Evolutionary conservation across 768 basidiomycete genomes (phyloP), one percentile per base, ranked within the genome.

Genomic region (Steccherinum ochraceum): DNA sequence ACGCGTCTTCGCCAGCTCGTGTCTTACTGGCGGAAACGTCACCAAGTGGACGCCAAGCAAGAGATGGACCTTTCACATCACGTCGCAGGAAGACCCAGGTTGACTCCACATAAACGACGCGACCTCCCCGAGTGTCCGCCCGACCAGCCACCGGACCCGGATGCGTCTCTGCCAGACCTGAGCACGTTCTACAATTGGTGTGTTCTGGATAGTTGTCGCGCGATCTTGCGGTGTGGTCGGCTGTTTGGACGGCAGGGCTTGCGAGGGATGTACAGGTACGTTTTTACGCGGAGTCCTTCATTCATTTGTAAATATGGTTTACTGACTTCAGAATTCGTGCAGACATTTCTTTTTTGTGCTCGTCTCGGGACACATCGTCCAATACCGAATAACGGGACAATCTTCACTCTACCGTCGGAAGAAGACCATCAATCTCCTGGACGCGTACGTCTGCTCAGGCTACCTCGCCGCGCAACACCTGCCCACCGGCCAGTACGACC

Each of bases 401-500:
- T 77, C 77, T 39, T 67, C 77, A 1, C 63, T 92, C 43, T 80
- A 89, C 56, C 73, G 78, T 10, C 73, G 77, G 54, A 65, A 72
- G 48, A 78, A 72, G 60, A 75, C 77, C 7, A 76, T 86, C 47
- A 77, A 73, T 55, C 74, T 92, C 10, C 63, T 84, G 20, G 87
- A 89, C 61, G 83, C 83, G 5, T 92, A 94, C 66, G 76, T 93
- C 24, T 84, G 79, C 62, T 94, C 93, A n/a, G 93, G 94, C 7
- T 85, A 86, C 61, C 73, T 90, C 50, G 89, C 88, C 18, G 80
- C 83, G 18, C 76, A 79, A 56, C 73, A 77, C 13, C 73, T 89
- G 26, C 83, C 82, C 4, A 67, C 70, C 45, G 79, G 79, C n/a
- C 79, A 89, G 61, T 85, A 80, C 62, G 68, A 69, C 42, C 77